These are phyloP conservation scores for Mortierella sp. DNA, from an alignment of 371 early-diverging fungal genomes.

Conservation along the genomic window DNA sequence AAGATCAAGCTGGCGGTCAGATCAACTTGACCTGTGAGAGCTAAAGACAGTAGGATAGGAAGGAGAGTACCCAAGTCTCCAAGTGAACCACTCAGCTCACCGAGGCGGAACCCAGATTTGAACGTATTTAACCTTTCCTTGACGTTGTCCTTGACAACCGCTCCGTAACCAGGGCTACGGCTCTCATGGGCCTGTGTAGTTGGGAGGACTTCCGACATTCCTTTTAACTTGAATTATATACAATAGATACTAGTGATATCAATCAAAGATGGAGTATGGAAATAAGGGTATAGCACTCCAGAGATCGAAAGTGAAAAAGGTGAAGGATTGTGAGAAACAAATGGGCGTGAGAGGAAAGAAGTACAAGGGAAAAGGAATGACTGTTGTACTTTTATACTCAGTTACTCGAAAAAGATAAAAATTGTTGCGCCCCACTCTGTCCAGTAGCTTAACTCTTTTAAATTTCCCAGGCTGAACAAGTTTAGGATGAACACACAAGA, in stretches of 20 bases:
- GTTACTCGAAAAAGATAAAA: neutral
- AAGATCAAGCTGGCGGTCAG: conserved; percentile 87
- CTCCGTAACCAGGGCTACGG: conserved; percentile 5
- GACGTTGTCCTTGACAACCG: conserved; percentile 22
- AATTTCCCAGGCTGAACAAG: too few relatives aligned
- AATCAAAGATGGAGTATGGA: neutral
- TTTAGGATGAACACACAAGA: too few relatives aligned
- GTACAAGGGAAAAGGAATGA: neutral
- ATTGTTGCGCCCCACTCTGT: too few relatives aligned
- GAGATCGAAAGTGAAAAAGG: neutral
- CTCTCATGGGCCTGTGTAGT: conserved; percentile 16
- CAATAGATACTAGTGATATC: neutral
- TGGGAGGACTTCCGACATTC: conserved; percentile 35
- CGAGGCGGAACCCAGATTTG: conserved; percentile 29
- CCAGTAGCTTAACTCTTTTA: too few relatives aligned
- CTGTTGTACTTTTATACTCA: neutral
- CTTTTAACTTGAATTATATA: neutral
- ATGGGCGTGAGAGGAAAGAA: conserved; percentile 4
- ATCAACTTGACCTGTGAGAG: conserved; percentile 80
- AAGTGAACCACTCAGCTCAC: conserved; percentile 76
- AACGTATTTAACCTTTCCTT: conserved; percentile 35
- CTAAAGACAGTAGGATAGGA: conserved; percentile 88
- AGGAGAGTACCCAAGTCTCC: conserved; percentile 89
- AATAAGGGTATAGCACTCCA: neutral
- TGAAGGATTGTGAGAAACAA: neutral